These are phyloP conservation scores for Metarhizium guizhouense DNA, from an alignment of 2,329 filamentous ascomycete species.

Conservation along the genomic window DNA sequence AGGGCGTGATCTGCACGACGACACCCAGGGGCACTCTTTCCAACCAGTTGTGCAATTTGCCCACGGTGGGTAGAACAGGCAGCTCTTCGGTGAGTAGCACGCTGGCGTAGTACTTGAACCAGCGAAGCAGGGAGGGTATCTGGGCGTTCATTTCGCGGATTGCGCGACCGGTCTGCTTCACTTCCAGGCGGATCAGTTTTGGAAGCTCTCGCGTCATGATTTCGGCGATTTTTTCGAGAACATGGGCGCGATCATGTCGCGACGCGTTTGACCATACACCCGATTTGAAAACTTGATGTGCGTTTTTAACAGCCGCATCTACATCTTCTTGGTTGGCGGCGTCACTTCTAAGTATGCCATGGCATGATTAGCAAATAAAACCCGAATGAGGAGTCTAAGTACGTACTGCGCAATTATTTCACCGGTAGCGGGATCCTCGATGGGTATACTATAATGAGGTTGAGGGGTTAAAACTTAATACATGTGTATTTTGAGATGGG, in stretches of 20 bases:
- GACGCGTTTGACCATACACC: slow-evolving; percentile 55
- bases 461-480: background rate
- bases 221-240: slow-evolving; percentile 50
- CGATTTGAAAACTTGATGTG: slow-evolving; percentile 57
- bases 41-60: slow-evolving; percentile 49
- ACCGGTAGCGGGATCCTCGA: slow-evolving; percentile 45
- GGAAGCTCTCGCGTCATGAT: slow-evolving; percentile 45
- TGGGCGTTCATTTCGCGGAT: slow-evolving; percentile 64
- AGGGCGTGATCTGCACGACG: slow-evolving; percentile 47
- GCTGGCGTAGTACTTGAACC: slow-evolving; percentile 65
- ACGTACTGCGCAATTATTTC: slow-evolving; percentile 41
- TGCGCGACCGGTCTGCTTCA: slow-evolving; percentile 58
- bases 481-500: background rate
- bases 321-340: slow-evolving; percentile 20
- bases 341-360: slow-evolving; percentile 14
- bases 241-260: slow-evolving; percentile 49
- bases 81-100: slow-evolving; percentile 59
- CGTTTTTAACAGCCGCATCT: slow-evolving; percentile 25
- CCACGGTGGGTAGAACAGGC: slow-evolving; percentile 54
- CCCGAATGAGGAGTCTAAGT: background rate
- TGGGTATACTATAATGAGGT: slow-evolving; percentile 31
- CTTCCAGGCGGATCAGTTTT: slow-evolving; percentile 52
- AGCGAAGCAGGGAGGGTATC: slow-evolving; percentile 54
- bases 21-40: slow-evolving; percentile 49
- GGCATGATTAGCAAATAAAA: background rate